Conservation (phyloP, 2,329 filamentous ascomycete species). For the Xylariaceae sp. region DNA sequence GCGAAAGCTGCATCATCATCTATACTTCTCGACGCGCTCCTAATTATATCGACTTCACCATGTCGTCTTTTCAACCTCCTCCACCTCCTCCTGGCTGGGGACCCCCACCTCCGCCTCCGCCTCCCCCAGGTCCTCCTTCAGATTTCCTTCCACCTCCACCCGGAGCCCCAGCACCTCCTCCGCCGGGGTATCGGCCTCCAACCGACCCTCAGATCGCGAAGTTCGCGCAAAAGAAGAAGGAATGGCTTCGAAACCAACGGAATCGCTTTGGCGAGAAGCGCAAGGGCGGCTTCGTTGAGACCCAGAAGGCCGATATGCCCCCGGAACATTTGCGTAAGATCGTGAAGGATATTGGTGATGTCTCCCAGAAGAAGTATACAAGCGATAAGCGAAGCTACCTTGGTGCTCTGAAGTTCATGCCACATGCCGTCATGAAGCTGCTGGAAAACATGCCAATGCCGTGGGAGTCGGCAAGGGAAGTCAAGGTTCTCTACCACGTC, state of each 20-base stretch:
- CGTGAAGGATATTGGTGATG: constrained; percentile 96
- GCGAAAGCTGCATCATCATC: constrained; percentile 36
- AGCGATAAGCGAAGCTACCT: constrained; percentile 98
- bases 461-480: constrained; percentile 94
- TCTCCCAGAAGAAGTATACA: constrained; percentile 98
- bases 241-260: constrained; percentile 91
- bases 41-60: constrained; percentile 34
- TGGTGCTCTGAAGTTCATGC: constrained; percentile 98
- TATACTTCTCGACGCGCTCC: constrained; percentile 30
- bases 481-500: constrained; percentile 97
- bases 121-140: constrained; percentile 58
- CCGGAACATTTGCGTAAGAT: constrained; percentile 98
- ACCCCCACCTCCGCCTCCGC: constrained; percentile 52
- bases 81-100: constrained; percentile 63
- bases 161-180: constrained; percentile 68
- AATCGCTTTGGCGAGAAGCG: constrained; percentile 96
- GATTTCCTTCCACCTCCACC: constrained; percentile 61
- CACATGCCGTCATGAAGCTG: constrained; percentile 94
- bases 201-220: constrained; percentile 86
- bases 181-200: constrained; percentile 80
- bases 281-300: constrained; percentile 94
- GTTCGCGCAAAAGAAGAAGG: constrained; percentile 97
- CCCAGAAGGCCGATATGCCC: constrained; percentile 98
- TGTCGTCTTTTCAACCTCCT: constrained; percentile 57
- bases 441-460: constrained; percentile 99